Percentiles rank a stretch among this genome's conserved stretches.
Conservation (phyloP, 1,284 basidiomycete species). For the Pyrrhoderma noxium region DNA sequence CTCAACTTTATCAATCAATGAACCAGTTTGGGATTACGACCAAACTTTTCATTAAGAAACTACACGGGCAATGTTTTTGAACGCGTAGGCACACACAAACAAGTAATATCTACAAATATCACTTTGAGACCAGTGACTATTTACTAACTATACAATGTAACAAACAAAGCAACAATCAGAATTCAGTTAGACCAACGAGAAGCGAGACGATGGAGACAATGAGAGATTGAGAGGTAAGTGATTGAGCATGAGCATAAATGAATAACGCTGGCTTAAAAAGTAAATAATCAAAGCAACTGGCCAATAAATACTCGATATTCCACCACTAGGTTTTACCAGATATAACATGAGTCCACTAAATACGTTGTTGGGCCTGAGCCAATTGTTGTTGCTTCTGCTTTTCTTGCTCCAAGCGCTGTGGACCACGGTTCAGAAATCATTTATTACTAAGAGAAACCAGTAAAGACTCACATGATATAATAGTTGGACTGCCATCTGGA, state of each 20-base stretch:
- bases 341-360: not conserved
- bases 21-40: too few species aligned
- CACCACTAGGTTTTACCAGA: too few species aligned
- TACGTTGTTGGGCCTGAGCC: slow-evolving; percentile 12
- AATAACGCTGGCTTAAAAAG: not conserved
- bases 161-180: slow-evolving; percentile 1
- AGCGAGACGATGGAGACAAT: not conserved
- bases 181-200: slow-evolving; percentile 2
- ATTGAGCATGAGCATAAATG: not conserved
- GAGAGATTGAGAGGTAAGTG: not conserved
- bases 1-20: too few species aligned
- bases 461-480: slow-evolving; percentile 73
- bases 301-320: not conserved
- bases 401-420: slow-evolving; percentile 79
- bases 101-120: slow-evolving; percentile 11
- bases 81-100: not conserved
- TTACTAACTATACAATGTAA: slow-evolving; percentile 15
- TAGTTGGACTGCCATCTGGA: slow-evolving; percentile 93
- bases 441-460: slow-evolving; percentile 6
- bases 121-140: slow-evolving; percentile 3
- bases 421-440: not conserved
- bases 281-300: slow-evolving; percentile 8
- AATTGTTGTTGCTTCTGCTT: slow-evolving; percentile 63
- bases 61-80: too few species aligned
- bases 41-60: too few species aligned